A percentile compares a stretch with the other conserved stretches of the same genome.
Conservation (phyloP, 2,329 filamentous ascomycete species). For the Talaromyces rugulosus region DNA sequence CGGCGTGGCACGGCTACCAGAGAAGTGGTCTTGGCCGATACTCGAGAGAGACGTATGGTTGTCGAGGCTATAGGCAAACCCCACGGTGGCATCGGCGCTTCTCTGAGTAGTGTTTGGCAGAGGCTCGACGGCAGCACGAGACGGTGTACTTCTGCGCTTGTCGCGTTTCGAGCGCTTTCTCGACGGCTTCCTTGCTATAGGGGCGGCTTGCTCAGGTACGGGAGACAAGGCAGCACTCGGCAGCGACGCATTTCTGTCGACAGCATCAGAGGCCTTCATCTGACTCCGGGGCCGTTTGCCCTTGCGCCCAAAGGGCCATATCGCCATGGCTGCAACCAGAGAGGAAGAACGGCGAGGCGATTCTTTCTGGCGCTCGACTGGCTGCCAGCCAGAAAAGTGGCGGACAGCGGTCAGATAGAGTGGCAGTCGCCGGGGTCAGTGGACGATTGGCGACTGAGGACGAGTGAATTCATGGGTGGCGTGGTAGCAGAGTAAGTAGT, state of each 20-base stretch:
- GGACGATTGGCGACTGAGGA: conserved; percentile 3
- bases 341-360: background rate
- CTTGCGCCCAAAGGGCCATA: conserved; percentile 79
- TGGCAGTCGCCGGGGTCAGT: conserved; percentile 7
- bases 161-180: conserved; percentile 32
- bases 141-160: conserved; percentile 18
- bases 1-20: conserved; percentile 44
- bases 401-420: conserved; percentile 8
- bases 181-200: conserved; percentile 27
- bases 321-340: conserved; percentile 54
- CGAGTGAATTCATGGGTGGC: conserved; percentile 11
- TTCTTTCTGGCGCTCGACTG: background rate
- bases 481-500: conserved; percentile 12
- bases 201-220: conserved; percentile 15
- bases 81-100: conserved; percentile 12
- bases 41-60: conserved; percentile 33
- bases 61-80: conserved; percentile 14
- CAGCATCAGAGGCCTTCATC: conserved; percentile 47
- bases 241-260: conserved; percentile 4
- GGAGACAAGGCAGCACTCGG: background rate
- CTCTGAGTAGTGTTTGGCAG: background rate
- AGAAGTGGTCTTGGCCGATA: conserved; percentile 36
- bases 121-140: background rate
- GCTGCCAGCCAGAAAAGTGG: background rate
- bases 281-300: conserved; percentile 63